Evolutionary conservation across 208 protist genomes (phyloP).

Genomic region (Leishmania aethiopica): DNA sequence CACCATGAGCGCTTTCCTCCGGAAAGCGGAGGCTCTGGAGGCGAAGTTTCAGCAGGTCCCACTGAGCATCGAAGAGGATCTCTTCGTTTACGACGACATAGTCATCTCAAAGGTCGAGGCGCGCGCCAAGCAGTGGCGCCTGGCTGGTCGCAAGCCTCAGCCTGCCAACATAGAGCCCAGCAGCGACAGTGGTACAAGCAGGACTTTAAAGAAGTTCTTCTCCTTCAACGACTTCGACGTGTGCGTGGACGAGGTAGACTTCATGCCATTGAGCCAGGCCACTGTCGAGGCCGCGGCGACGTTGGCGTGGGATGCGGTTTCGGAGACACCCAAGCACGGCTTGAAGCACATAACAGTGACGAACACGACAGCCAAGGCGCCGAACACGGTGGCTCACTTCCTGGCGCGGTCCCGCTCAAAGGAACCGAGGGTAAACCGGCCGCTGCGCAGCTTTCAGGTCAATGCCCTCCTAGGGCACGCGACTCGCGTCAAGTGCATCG

Average conservation of each 20-base stretch:
- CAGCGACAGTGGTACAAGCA: not conserved
- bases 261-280: constrained; percentile 24
- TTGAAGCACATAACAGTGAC: constrained; percentile 34
- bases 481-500: constrained; percentile 85
- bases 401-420: constrained; percentile 5
- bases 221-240: constrained; percentile 87
- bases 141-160: constrained; percentile 65
- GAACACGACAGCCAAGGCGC: constrained; percentile 28
- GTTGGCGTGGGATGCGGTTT: constrained; percentile 3
- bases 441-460: constrained; percentile 42
- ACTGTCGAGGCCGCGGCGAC: not conserved
- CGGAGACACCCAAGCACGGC: not conserved
- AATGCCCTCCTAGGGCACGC: constrained; percentile 67
- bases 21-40: constrained; percentile 67
- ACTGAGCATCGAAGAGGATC: constrained; percentile 64
- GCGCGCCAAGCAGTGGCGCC: constrained; percentile 69
- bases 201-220: constrained; percentile 41
- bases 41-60: constrained; percentile 61
- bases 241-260: constrained; percentile 84
- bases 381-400: constrained; percentile 40
- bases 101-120: constrained; percentile 78
- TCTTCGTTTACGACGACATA: constrained; percentile 89
- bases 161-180: constrained; percentile 5
- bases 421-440: constrained; percentile 17
- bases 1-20: constrained; percentile 11